phyloP scores from a whole-genome alignment of 2,329 filamentous ascomycete species.

The Aotearoamyces nothofagi region DNA sequence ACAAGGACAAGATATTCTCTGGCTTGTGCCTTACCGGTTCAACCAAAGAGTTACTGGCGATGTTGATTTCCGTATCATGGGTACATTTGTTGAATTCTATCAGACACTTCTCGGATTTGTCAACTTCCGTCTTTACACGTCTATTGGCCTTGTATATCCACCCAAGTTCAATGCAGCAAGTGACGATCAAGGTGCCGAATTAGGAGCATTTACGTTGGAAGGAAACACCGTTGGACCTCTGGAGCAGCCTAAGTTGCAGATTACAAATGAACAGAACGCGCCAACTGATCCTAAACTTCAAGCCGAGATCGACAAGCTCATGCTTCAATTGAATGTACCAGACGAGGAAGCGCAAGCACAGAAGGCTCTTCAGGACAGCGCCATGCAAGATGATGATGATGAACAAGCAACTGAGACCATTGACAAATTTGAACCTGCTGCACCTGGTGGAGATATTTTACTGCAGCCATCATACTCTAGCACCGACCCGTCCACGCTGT shows the following conservation, averaged over 20 bases:
- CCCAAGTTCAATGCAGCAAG: conserved; percentile 81
- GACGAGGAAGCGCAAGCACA: conserved; percentile 26
- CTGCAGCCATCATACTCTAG: conserved; percentile 59
- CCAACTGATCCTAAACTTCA: conserved; percentile 47
- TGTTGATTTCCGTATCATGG: conserved; percentile 98
- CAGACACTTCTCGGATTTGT: conserved; percentile 90
- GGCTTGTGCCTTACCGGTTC: conserved; percentile 96
- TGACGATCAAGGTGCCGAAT: conserved; percentile 79
- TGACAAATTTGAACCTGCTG: conserved; percentile 82
- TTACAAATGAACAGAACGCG: conserved; percentile 32
- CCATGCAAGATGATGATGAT: conserved; percentile 24
- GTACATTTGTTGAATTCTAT: conserved; percentile 97
- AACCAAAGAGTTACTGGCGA: conserved; percentile 89
- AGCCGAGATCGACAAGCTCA: conserved; percentile 51
- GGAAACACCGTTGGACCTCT: conserved; percentile 46
- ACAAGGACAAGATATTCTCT: conserved; percentile 90
- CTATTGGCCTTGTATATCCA: conserved; percentile 83
- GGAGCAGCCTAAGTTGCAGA: conserved; percentile 35
- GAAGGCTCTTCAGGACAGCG: conserved; percentile 25
- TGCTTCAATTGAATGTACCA: conserved; percentile 49
- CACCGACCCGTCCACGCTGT: conserved; percentile 58
- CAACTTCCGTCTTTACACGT: conserved; percentile 89
- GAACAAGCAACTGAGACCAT: conserved; percentile 47
- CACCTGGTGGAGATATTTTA: conserved; percentile 71
- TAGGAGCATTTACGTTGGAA: conserved; percentile 83